Evolutionary conservation across 495 filamentous ascomycete genomes (phyloP).

Genomic region (Penicillium alfredii): DNA sequence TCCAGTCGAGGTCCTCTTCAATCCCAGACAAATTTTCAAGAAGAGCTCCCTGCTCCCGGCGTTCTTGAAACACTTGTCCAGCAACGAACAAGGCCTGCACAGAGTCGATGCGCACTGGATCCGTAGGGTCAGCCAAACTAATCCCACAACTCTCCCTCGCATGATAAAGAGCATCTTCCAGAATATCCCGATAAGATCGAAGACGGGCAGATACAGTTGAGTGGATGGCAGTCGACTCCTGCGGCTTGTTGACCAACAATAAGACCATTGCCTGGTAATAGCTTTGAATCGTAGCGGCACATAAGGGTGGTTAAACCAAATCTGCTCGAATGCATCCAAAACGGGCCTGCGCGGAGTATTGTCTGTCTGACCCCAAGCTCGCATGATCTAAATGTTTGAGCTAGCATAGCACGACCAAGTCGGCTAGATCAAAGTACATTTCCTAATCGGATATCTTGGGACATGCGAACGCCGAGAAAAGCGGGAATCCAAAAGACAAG

Average conservation of each 20-base stretch:
- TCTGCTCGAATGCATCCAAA: no score
- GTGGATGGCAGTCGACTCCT: conserved; percentile 23
- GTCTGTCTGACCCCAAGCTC: no score
- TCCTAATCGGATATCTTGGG: conserved; percentile 7
- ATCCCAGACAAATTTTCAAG: conserved; percentile 17
- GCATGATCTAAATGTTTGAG: no score
- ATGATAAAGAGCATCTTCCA: conserved; percentile 10
- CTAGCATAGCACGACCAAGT: no score
- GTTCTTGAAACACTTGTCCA: conserved; percentile 16
- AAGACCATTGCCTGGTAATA: conserved; percentile 18
- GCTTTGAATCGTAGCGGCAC: conserved; percentile 21
- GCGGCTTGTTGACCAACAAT: conserved; percentile 16
- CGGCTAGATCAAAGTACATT: no score
- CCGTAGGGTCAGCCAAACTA: conserved; percentile 16
- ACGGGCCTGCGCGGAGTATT: no score
- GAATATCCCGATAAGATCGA: conserved; percentile 14
- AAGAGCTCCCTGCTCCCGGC: conserved; percentile 15
- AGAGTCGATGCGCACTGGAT: conserved; percentile 14
- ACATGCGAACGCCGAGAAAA: neutral
- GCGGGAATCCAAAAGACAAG: conserved; percentile 7
- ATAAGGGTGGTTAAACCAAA: conserved; percentile 18
- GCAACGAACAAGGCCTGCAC: conserved; percentile 24
- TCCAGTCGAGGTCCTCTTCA: conserved; percentile 19
- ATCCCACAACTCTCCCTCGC: conserved; percentile 19
- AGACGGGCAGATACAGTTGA: conserved; percentile 20